Evolutionary conservation across 192 early-diverging fungal genomes (phyloP).

Genomic region (Podila clonocystis): DNA sequence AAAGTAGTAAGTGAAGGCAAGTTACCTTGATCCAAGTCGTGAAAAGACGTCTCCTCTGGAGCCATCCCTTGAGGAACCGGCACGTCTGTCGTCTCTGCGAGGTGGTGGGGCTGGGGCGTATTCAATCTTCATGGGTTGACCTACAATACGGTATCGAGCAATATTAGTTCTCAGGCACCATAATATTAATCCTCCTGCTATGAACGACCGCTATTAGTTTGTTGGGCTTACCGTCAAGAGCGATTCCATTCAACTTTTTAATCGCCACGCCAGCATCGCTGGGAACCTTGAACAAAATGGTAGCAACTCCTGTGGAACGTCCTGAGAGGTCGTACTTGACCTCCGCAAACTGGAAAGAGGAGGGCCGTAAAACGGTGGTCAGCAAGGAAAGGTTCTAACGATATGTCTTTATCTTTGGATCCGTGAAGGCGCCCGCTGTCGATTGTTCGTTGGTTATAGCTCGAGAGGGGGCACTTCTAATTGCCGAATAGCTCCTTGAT

Average conservation of each 20-base stretch:
- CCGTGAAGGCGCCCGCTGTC: no score
- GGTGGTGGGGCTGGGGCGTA: conserved; percentile 28
- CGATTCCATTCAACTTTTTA: conserved; percentile 59
- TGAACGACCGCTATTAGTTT: neutral
- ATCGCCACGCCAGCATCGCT: conserved; percentile 57
- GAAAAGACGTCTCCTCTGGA: conserved; percentile 45
- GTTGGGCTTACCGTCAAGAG: conserved; percentile 58
- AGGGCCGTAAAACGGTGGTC: neutral
- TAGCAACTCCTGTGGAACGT: conserved; percentile 62
- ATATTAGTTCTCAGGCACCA: neutral
- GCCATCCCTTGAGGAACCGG: neutral
- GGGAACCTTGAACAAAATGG: conserved; percentile 51
- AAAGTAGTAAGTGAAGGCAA: neutral
- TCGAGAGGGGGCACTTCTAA: no score
- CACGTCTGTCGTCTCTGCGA: conserved; percentile 22
- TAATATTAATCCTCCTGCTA: neutral
- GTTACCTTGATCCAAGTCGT: conserved; percentile 46
- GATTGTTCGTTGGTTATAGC: no score
- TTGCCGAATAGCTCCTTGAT: no score
- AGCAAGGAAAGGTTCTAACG: neutral
- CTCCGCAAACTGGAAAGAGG: conserved; percentile 29
- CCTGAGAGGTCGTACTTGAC: conserved; percentile 65
- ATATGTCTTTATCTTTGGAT: neutral
- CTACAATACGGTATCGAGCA: conserved; percentile 1
- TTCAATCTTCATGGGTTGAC: conserved; percentile 45